phyloP scores from a whole-genome alignment of 2,329 filamentous ascomycete genomes.

The Daldinia eschscholtzii region DNA sequence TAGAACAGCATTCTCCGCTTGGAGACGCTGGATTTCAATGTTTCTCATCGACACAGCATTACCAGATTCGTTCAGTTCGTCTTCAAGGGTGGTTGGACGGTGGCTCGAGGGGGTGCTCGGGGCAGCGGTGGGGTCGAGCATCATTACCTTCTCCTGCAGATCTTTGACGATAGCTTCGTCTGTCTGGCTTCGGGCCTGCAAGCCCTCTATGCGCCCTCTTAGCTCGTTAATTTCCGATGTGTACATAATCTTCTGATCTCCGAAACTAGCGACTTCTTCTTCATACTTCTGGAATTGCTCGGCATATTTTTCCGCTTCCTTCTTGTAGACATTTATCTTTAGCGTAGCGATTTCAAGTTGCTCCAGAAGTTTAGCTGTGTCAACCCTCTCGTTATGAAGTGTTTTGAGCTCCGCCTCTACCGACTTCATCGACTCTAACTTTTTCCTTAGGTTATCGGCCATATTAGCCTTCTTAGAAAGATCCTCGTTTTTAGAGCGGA shows the following conservation, averaged over 20 bases:
- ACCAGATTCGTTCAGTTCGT: conserved; percentile 68
- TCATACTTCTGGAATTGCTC: conserved; percentile 54
- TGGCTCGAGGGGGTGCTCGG: conserved; percentile 54
- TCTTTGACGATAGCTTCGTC: conserved; percentile 69
- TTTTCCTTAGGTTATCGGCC: conserved; percentile 72
- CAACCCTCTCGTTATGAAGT: conserved; percentile 67
- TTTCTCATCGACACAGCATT: conserved; percentile 59
- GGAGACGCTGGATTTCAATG: conserved; percentile 69
- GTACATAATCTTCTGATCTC: conserved; percentile 59
- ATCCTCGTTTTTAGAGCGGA: conserved; percentile 69
- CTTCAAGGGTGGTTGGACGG: conserved; percentile 61
- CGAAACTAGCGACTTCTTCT: conserved; percentile 57
- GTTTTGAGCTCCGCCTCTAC: conserved; percentile 68
- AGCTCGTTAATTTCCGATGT: conserved; percentile 61
- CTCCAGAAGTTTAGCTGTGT: conserved; percentile 60
- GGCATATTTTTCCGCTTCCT: conserved; percentile 51
- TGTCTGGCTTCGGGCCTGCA: conserved; percentile 50
- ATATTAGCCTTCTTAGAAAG: conserved; percentile 73
- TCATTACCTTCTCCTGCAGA: conserved; percentile 69
- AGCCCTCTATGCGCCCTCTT: conserved; percentile 53
- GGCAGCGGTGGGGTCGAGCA: conserved; percentile 50
- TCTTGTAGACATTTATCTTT: conserved; percentile 54
- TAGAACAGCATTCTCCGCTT: conserved; percentile 71
- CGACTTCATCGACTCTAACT: conserved; percentile 68
- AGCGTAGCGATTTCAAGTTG: conserved; percentile 53